Base-by-base conservation (phyloP, 306 rosid species). In the Inga leiocalycina region DNA sequence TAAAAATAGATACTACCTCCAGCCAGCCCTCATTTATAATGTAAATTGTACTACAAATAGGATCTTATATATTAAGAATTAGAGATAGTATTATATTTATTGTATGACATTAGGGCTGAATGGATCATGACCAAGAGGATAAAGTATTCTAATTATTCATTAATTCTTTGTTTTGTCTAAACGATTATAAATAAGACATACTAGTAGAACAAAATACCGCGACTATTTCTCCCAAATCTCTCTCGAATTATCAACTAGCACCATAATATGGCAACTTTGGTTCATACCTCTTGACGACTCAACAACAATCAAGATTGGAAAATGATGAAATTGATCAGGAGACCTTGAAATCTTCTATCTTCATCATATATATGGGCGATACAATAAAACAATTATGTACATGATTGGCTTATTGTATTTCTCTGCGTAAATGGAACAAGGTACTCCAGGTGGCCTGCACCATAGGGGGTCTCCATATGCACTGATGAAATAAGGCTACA, bases 351-450 rank as follows among this genome's bases (percentile, higher is more conserved):
- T 68, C 46, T 52, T 64, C 84, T 73, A 77, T 68, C 79, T 74
- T 52, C 71, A 54, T 77, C 77, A n/a, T 39, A 39, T 39, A 39
- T 39, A 6, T 1, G 80, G 13, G 34, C 82, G 65, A 15, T 32
- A 32, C n/a, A 12, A 74, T 35, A 77, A 81, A 84, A 85, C 84
- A 89, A 85, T 78, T 86, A 85, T 89, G 88, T 86, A 91, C 95
- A 88, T 79, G 73, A 68, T 17, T 9, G 27, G 76, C 68, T 59
- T 65, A 77, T 69, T 74, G 54, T 59, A 32, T 49, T 37, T 71
- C 34, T 82, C 16, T 74, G 80, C 79, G 79, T 61, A 84, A 73
- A 77, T 7, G 45, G 51, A 79, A 54, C 80, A 44, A 37, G 16
- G 16, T 20, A 71, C 74, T 22, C 52, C 51, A 65, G 68, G 70